These are phyloP conservation scores for Plasmopara muralis DNA, from an alignment of 352 stramenopile genomes.

Conservation along the genomic window DNA sequence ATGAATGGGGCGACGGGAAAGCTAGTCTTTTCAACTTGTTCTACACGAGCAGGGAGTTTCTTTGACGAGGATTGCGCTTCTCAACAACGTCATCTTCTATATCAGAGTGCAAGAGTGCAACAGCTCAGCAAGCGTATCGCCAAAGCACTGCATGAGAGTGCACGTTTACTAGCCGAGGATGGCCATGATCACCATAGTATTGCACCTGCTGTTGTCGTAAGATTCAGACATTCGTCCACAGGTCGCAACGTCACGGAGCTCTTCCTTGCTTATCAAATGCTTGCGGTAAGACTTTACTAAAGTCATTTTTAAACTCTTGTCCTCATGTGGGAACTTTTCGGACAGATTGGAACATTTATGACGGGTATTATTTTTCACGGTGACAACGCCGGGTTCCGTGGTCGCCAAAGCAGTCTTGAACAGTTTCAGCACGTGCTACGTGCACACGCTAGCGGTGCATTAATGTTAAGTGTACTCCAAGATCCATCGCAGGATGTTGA, in stretches of 20 bases:
- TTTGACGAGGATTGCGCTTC: slow-evolving; percentile 11
- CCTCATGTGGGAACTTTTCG: neutral
- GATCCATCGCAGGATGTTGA: slow-evolving; percentile 25
- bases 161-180: slow-evolving; percentile 17
- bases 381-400: slow-evolving; percentile 3
- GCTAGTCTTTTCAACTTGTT: slow-evolving; percentile 16
- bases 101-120: slow-evolving; percentile 17
- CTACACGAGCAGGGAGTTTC: neutral
- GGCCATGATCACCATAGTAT: slow-evolving; percentile 1
- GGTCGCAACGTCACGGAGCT: slow-evolving; percentile 6
- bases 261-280: slow-evolving; percentile 31
- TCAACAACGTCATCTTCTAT: slow-evolving; percentile 6
- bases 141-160: slow-evolving; percentile 27
- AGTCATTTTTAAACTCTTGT: neutral
- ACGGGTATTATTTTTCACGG: slow-evolving; percentile 21
- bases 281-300: slow-evolving; percentile 22
- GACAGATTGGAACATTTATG: slow-evolving; percentile 13
- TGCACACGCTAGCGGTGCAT: slow-evolving; percentile 16
- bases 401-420: slow-evolving; percentile 15
- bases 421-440: slow-evolving; percentile 27
- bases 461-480: slow-evolving; percentile 25
- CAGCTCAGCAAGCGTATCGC: slow-evolving; percentile 20
- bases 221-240: slow-evolving; percentile 8
- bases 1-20: slow-evolving; percentile 32
- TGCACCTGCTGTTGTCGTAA: slow-evolving; percentile 12